Evolutionary conservation across 1,284 basidiomycete genomes (phyloP).

Genomic region (Ceratobasidium sp.): DNA sequence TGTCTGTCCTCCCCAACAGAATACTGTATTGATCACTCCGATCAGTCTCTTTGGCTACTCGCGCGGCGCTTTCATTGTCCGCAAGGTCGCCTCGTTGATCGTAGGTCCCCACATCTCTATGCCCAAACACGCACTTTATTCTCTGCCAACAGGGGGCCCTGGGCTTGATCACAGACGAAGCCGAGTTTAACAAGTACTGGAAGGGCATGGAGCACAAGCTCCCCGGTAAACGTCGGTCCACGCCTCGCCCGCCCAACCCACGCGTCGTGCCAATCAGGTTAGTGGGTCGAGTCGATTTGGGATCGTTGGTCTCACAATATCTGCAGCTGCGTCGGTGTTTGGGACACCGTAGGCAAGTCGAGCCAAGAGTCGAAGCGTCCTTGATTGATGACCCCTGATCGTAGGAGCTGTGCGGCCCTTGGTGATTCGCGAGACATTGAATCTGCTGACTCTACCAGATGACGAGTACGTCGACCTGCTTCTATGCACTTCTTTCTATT

Average conservation of each 20-base stretch:
- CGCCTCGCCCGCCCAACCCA: neutral
- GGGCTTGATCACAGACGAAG: conserved; percentile 4
- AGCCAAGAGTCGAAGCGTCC: neutral
- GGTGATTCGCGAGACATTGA: neutral
- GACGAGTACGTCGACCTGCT: conserved; percentile 7
- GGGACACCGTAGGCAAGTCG: conserved; percentile 38
- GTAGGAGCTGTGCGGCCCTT: conserved; percentile 14
- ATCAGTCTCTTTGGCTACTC: conserved; percentile 38
- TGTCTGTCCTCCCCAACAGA: too few relatives aligned
- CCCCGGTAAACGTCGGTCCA: neutral
- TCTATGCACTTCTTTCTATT: neutral
- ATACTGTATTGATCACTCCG: neutral
- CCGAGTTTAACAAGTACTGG: conserved; percentile 26
- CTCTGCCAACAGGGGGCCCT: neutral
- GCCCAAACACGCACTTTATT: neutral
- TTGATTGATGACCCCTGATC: neutral
- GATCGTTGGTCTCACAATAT: neutral
- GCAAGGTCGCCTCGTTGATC: conserved; percentile 45
- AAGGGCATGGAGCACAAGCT: conserved; percentile 18
- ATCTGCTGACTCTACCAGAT: conserved; percentile 17
- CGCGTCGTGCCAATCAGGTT: conserved; percentile 19
- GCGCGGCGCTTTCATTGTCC: conserved; percentile 45
- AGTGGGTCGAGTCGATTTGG: neutral
- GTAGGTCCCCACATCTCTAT: conserved; percentile 19
- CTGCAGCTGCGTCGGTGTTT: conserved; percentile 30